Percentiles rank a stretch among this genome's conserved stretches.
These are phyloP conservation scores for Aspergillus caelatus DNA, from an alignment of 2,329 filamentous ascomycete species.

Conservation along the genomic window DNA sequence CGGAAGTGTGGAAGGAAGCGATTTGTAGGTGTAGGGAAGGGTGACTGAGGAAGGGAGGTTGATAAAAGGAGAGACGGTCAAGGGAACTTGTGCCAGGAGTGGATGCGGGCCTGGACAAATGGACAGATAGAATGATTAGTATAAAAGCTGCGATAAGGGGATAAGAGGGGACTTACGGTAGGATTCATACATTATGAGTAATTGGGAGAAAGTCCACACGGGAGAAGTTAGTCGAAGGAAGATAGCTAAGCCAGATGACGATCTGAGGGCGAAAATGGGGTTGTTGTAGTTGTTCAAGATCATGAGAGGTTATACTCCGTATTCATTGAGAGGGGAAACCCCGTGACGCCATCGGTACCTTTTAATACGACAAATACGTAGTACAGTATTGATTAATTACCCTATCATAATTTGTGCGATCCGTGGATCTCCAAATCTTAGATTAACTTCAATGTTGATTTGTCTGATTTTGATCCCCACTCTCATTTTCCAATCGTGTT, in stretches of 20 bases:
- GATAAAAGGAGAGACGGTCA: constrained; percentile 93
- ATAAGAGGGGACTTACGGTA: constrained; percentile 38
- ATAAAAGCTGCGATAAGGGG: not conserved
- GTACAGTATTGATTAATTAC: not conserved
- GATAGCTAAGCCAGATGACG: not conserved
- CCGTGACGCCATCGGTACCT: constrained; percentile 1
- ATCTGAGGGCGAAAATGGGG: not conserved
- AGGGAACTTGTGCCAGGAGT: constrained; percentile 85
- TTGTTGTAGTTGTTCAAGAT: not conserved
- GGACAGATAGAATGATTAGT: constrained; percentile 8
- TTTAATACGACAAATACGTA: not conserved
- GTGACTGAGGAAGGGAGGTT: constrained; percentile 86
- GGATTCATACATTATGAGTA: constrained; percentile 47
- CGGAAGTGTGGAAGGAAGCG: constrained; percentile 83
- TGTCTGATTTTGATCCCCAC: not conserved
- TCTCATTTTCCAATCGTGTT: not conserved
- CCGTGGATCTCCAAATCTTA: constrained; percentile 4
- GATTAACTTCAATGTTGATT: not conserved
- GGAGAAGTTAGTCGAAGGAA: not conserved
- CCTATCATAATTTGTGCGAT: not conserved
- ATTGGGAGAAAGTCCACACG: not conserved
- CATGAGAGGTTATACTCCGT: not conserved
- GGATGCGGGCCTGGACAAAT: constrained; percentile 70
- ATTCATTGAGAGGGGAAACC: not conserved
- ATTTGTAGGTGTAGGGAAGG: constrained; percentile 92